These are phyloP conservation scores for Phaeosphaeria sp. DNA, from an alignment of 2,329 filamentous ascomycete species.

Conservation along the genomic window DNA sequence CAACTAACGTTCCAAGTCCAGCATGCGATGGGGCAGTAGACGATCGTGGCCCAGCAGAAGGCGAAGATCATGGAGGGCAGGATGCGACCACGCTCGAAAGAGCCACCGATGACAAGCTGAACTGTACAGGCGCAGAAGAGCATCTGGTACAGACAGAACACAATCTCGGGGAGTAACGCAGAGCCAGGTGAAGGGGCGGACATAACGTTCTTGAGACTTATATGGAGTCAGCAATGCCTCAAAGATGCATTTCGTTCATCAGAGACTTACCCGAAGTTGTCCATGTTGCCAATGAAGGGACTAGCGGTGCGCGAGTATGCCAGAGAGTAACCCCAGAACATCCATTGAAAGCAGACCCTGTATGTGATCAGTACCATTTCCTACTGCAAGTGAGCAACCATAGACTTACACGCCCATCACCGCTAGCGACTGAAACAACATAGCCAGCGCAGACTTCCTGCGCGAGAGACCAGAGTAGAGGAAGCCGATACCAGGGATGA, in stretches of 20 bases:
- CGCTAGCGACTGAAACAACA: slow-evolving; percentile 69
- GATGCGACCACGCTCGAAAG: slow-evolving; percentile 70
- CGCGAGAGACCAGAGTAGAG: slow-evolving; percentile 69
- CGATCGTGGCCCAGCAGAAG: slow-evolving; percentile 69
- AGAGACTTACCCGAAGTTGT: no score
- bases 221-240: no score
- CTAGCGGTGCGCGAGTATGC: slow-evolving; percentile 67
- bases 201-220: slow-evolving; percentile 66
- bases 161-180: slow-evolving; percentile 66
- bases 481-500: slow-evolving; percentile 71
- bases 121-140: slow-evolving; percentile 69
- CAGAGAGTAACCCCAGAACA: slow-evolving; percentile 71
- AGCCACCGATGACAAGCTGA: slow-evolving; percentile 70
- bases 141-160: slow-evolving; percentile 71
- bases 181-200: slow-evolving; percentile 67
- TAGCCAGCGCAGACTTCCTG: slow-evolving; percentile 66
- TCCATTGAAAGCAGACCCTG: slow-evolving; percentile 64
- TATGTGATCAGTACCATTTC: slow-evolving; percentile 1
- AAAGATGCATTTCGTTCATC: no score
- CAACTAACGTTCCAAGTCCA: slow-evolving; percentile 70
- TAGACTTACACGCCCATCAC: slow-evolving; percentile 58
- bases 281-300: slow-evolving; percentile 68
- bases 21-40: slow-evolving; percentile 69
- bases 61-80: slow-evolving; percentile 69
- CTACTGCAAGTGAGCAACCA: no score